Percentiles rank a stretch among this genome's conserved stretches.
These are phyloP conservation scores for Penicillium carneum DNA, from an alignment of 2,329 filamentous ascomycete genomes.

Conservation along the genomic window DNA sequence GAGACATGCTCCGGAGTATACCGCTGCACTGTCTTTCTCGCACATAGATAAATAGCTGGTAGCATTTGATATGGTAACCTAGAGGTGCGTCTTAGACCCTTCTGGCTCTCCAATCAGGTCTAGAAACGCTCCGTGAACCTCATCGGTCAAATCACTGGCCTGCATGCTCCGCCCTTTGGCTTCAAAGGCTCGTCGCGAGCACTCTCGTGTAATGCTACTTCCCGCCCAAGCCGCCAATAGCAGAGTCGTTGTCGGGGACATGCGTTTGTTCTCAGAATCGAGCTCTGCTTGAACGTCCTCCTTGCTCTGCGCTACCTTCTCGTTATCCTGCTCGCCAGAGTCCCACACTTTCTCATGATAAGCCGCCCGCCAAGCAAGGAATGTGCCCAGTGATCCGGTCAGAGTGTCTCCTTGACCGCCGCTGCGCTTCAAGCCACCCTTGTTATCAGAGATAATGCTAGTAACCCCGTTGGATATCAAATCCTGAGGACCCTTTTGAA, in stretches of 20 bases:
- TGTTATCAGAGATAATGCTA: slow-evolving; percentile 77
- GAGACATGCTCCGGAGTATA: not conserved
- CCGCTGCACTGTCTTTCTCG: not conserved
- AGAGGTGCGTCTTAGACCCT: slow-evolving; percentile 47
- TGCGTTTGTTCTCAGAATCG: slow-evolving; percentile 60
- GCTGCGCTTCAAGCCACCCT: slow-evolving; percentile 85
- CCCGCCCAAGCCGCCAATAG: slow-evolving; percentile 85
- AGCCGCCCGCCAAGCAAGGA: slow-evolving; percentile 85
- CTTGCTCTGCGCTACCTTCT: slow-evolving; percentile 45
- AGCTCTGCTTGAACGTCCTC: slow-evolving; percentile 52
- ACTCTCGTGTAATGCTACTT: slow-evolving; percentile 86
- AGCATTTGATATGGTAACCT: slow-evolving; percentile 24
- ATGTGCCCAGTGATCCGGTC: slow-evolving; percentile 85
- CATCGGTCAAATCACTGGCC: slow-evolving; percentile 89
- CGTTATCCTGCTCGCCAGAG: slow-evolving; percentile 43
- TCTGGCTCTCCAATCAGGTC: slow-evolving; percentile 78
- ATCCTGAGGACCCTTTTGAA: slow-evolving; percentile 87
- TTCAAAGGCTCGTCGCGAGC: slow-evolving; percentile 82
- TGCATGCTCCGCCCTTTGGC: slow-evolving; percentile 88
- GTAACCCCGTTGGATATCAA: slow-evolving; percentile 79
- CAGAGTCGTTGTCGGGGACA: slow-evolving; percentile 67
- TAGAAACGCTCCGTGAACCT: slow-evolving; percentile 82
- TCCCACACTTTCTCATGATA: slow-evolving; percentile 87
- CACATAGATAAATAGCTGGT: not conserved
- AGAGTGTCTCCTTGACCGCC: slow-evolving; percentile 96